Base-by-base conservation (phyloP, 352 stramenopile species). In the Hyphochytrium catenoides region DNA sequence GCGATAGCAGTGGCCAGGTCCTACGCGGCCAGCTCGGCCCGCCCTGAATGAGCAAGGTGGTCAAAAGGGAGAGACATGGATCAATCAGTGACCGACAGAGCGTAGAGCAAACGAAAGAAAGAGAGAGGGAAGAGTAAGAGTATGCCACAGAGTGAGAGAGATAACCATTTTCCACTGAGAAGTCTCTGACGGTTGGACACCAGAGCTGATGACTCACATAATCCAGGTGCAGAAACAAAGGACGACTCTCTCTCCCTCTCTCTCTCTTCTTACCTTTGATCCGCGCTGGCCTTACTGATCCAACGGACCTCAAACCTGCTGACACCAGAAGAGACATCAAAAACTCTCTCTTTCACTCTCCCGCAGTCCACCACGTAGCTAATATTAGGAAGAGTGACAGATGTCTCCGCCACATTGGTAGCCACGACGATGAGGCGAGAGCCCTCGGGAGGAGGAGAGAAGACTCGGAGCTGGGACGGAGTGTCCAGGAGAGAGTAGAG, bases 391-490 rank as follows among this genome's bases (percentile, higher is more conserved):
- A 95, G 94, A 15, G 83, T 95, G 23, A 95, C 51, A 23, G 74
- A 93, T 9, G 90, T 98, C 58, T 98, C 91, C 0, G 90, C 88
- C 27, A 99, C 90, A 50, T 98, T 98, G 12, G 90, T 99, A 9
- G 89, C 78, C 14, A 97, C 63, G 3, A 99, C 85, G 26, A 98
- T 73, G 16, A 96, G 53, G 1, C 89, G 70, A 33, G 86, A 58
- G 35, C 68, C 67, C 22, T 88, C 66, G 2, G 84, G 77, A 1
- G 82, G 63, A 1, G 83, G 43, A 12, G 86, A 57, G 43, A 83
- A 78, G 4, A 82, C 65, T 31, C 57, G 24, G 12, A 32, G 11
- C 8, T 24, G 16, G 16, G 6, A 34, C 16, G 5, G 29, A 8
- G 19, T 70, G 7, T 88, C 73, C 4, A 99, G 65, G 41, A 96